phyloP scores from a whole-genome alignment of 2,329 filamentous ascomycete genomes.

The Penicillium sp. region DNA sequence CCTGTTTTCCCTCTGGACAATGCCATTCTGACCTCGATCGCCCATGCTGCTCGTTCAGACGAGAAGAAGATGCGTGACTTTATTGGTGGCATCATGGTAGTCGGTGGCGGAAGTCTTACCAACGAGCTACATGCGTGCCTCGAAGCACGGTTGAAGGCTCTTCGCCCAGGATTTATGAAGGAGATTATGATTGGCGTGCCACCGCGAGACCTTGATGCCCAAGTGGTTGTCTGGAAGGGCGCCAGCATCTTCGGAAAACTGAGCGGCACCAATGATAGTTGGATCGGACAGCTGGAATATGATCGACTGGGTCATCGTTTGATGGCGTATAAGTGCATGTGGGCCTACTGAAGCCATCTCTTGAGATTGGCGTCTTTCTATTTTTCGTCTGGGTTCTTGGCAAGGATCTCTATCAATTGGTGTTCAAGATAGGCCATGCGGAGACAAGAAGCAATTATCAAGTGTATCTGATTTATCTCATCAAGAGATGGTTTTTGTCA shows the following conservation, averaged over 20 bases:
- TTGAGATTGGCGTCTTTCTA: neutral
- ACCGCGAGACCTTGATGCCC: slow-evolving; percentile 93
- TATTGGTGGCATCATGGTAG: slow-evolving; percentile 85
- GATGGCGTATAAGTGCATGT: slow-evolving; percentile 79
- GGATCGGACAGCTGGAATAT: slow-evolving; percentile 87
- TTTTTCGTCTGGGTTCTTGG: slow-evolving; percentile 9
- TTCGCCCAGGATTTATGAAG: slow-evolving; percentile 65
- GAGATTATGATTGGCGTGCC: slow-evolving; percentile 68
- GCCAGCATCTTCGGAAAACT: slow-evolving; percentile 94
- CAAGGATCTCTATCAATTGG: slow-evolving; percentile 12
- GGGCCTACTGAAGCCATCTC: slow-evolving; percentile 53
- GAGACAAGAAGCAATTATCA: neutral
- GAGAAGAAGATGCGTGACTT: slow-evolving; percentile 93
- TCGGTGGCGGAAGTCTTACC: slow-evolving; percentile 81
- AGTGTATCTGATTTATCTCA: neutral
- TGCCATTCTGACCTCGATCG: slow-evolving; percentile 86
- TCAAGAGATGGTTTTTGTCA: neutral
- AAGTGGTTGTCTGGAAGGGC: slow-evolving; percentile 98
- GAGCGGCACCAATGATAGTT: slow-evolving; percentile 84
- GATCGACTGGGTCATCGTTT: slow-evolving; percentile 80
- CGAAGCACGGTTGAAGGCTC: slow-evolving; percentile 76
- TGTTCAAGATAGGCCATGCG: slow-evolving; percentile 11
- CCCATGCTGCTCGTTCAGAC: slow-evolving; percentile 82
- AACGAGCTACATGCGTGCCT: slow-evolving; percentile 79
- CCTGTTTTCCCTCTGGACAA: slow-evolving; percentile 83